phyloP scores from a whole-genome alignment of 805 yeast species.

The Nakazawaea anatomiae region DNA sequence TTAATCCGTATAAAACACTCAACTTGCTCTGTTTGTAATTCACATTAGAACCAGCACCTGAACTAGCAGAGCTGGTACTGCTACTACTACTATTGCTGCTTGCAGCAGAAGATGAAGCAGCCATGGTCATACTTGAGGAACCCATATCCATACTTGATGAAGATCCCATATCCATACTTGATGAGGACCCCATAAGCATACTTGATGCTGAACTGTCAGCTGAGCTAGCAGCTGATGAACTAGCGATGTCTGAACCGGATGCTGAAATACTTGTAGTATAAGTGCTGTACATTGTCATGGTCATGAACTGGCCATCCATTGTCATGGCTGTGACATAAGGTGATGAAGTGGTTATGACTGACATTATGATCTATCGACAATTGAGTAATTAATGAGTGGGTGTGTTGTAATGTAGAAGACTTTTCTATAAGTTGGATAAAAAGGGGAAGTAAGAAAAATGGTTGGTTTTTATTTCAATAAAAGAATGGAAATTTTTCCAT shows the following conservation, averaged over 20 bases:
- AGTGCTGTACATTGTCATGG: slow-evolving; percentile 10
- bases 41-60: not conserved
- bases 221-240: not conserved
- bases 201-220: not conserved
- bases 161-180: not conserved
- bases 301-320: slow-evolving; percentile 11
- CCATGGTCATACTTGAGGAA: not conserved
- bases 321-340: slow-evolving; percentile 10
- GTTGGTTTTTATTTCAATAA: too few species aligned
- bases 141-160: not conserved
- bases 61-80: not conserved
- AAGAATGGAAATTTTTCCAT: too few species aligned
- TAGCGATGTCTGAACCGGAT: slow-evolving; percentile 5
- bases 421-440: too few species aligned
- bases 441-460: too few species aligned
- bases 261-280: not conserved
- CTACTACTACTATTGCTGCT: not conserved
- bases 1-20: slow-evolving; percentile 2
- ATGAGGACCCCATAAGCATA: slow-evolving; percentile 1
- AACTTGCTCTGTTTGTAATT: slow-evolving; percentile 2
- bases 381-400: too few species aligned
- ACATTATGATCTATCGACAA: not conserved
- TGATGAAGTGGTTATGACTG: slow-evolving; percentile 7
- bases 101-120: not conserved
- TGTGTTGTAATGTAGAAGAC: too few species aligned